Evolutionary conservation across 441 rosid genomes (phyloP).

Genomic region (Eutrema salsugineum): DNA sequence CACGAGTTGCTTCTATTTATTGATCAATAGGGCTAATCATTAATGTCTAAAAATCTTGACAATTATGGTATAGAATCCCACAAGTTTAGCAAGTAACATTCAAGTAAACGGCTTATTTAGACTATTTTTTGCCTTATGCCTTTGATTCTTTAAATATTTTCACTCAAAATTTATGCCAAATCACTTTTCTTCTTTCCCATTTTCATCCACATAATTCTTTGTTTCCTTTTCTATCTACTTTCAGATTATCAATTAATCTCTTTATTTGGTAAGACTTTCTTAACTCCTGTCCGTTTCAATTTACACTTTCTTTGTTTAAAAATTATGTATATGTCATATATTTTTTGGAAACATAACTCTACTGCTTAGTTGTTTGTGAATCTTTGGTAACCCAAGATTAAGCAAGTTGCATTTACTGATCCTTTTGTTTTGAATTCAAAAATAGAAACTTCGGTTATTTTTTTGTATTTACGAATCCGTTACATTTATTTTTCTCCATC

Average conservation of each 20-base stretch:
- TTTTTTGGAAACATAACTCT: conserved; percentile 14
- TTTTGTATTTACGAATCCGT: conserved; percentile 18
- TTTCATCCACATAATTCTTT: not conserved
- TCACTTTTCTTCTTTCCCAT: conserved; percentile 25
- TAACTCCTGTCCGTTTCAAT: conserved; percentile 26
- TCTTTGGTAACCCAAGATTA: conserved; percentile 19
- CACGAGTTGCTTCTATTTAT: conserved; percentile 23
- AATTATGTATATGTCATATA: conserved; percentile 5
- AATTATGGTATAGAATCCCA: conserved; percentile 27
- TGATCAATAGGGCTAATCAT: conserved; percentile 10
- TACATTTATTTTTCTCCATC: conserved; percentile 3
- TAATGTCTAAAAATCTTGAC: conserved; percentile 24
- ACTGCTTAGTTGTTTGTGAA: conserved; percentile 11
- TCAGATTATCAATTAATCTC: conserved; percentile 25
- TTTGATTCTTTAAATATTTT: conserved; percentile 26
- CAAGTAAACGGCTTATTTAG: conserved; percentile 23
- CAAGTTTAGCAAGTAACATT: conserved; percentile 26
- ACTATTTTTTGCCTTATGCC: conserved; percentile 20
- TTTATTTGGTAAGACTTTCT: conserved; percentile 23
- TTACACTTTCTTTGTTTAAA: conserved; percentile 21
- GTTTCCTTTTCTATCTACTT: conserved; percentile 12
- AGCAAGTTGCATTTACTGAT: conserved; percentile 32
- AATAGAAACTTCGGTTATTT: conserved; percentile 9
- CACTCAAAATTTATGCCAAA: conserved; percentile 7
- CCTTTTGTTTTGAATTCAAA: conserved; percentile 20